Evolutionary conservation across 2,329 filamentous ascomycete genomes (phyloP), one percentile per base, ranked within the genome.

Genomic region (Fusarium secorum): DNA sequence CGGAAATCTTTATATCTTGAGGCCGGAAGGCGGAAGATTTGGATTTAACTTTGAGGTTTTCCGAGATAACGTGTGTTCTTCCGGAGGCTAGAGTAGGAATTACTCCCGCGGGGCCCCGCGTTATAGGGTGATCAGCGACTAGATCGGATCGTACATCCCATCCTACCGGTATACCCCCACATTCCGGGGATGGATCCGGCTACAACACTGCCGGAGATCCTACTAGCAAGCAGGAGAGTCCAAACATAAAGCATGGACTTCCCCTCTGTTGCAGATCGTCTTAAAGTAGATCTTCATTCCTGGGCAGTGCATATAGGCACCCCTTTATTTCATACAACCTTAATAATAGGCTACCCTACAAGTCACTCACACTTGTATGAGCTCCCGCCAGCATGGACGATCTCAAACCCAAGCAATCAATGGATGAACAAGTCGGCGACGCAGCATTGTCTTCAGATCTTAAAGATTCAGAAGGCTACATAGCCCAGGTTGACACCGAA

Each of bases 281-380:
- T 20, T 11, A 2, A 35, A 26, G 17, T 8, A n/a, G 1, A 4
- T 11, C 11, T 7, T 33, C 7, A 32, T 0, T 5, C 3, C 6
- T 11, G n/a, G 17, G 11, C 1, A 5, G 10, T n/a, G n/a, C n/a
- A 10, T 2, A 5, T 20, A 7, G 1, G 22, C 5, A 3, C n/a
- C 46, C 5, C 3, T n/a, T 15, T 15, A 10, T 24, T 4, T 6
- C 11, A 5, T 13, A 11, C 3, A 6, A 7, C 0, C 5, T 5
- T 1, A 11, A 13, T 1, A 32, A 7, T 11, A 8, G 6, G 17
- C 22, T 35, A 20, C 6, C 6, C 2, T 35, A 2, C 5, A 35
- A 24, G 11, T 20, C 11, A 11, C 6, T 1, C 4, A 5, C 5
- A 5, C 4, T 11, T 20, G 13, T 2, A 6, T 2, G 3, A 15